Base-by-base conservation (phyloP, 2,329 filamentous ascomycete species). In the Nannizziopsis arthrosporioides region DNA sequence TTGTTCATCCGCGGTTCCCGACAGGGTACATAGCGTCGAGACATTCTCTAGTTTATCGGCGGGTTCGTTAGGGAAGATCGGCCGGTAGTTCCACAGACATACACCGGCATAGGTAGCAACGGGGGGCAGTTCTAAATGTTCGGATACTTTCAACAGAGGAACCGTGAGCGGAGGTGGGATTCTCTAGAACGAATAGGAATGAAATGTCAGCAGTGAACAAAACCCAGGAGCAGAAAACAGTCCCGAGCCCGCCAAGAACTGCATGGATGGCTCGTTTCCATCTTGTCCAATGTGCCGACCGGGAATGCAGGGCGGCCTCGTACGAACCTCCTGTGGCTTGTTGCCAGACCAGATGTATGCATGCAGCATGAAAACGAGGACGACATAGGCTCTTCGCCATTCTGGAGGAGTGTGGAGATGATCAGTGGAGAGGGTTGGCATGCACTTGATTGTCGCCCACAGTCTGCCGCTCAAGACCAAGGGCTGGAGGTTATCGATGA, bases 1-100 rank as follows among this genome's bases (percentile, higher is more conserved):
- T 53, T 92, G 94, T 69, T 98, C 92, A 62, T 98, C 92, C 48
- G 94, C 73, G 6, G 88, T 89, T 44, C 92, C 92, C 12, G 92
- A 96, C 61, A 95, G 93, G 12, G 92, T 95, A 59, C 81, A 80
- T 52, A 96, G 74, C 1, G 86, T 92, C 36, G 86, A 81, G 48
- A 98, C 75, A 59, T 98, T 96, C 60, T 92, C 82, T 40, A 96
- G 75, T 54, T 80, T 80, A 60, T 93, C 86, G 49, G 92, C 79
- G 32, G 78, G 76, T 64, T 95, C 89, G 53, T 86, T 79, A 51
- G 80, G 70, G 61, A 96, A 95, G 47, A 96, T 76, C 0, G 89
- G 86, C 66, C 89, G 90, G 74, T 88, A 96, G 68, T 98, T 98
- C 92, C 92, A 98, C 19, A 98, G 74, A 55, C 86, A 90, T 3